These are phyloP conservation scores for Limonomyces culmigenus DNA, from an alignment of 1,284 basidiomycete species.

Conservation along the genomic window DNA sequence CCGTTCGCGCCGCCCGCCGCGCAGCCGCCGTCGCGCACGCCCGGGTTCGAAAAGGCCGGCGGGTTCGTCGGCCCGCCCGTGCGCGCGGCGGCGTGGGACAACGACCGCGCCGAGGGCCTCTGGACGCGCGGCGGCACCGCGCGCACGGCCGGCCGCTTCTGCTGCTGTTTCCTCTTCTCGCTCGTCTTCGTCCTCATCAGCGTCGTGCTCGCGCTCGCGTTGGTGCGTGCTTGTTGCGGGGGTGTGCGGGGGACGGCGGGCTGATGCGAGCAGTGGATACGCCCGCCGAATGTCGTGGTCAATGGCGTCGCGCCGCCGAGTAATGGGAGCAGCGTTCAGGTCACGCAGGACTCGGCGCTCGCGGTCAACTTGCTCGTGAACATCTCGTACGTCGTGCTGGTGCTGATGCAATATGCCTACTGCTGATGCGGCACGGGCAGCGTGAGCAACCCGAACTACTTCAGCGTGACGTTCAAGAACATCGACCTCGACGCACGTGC, in stretches of 20 bases:
- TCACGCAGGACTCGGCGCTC: slow-evolving; percentile 27
- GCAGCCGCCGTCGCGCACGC: too few species aligned
- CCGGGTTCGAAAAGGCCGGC: too few species aligned
- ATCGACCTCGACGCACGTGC: slow-evolving; percentile 45
- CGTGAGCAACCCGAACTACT: slow-evolving; percentile 78
- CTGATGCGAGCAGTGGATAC: slow-evolving; percentile 42
- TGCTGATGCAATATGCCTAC: slow-evolving; percentile 3
- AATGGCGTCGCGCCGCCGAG: slow-evolving; percentile 29
- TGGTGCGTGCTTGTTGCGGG: slow-evolving; percentile 32
- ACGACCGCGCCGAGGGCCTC: too few species aligned
- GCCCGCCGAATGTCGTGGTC: slow-evolving; percentile 60
- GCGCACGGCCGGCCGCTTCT: slow-evolving; percentile 56
- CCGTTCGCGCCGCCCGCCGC: too few species aligned
- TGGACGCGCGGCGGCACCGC: too few species aligned
- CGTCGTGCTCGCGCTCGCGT: slow-evolving; percentile 49
- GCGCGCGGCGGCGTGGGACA: too few species aligned
- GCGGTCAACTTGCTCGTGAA: slow-evolving; percentile 48
- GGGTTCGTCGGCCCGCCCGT: too few species aligned
- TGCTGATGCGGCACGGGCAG: slow-evolving; percentile 19
- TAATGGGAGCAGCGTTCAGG: slow-evolving; percentile 20
- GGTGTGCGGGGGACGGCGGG: background rate
- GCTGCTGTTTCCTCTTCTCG: slow-evolving; percentile 55
- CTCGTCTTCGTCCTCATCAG: slow-evolving; percentile 45
- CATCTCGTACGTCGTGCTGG: slow-evolving; percentile 26
- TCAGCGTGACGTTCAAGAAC: slow-evolving; percentile 52